Conservation (phyloP, 1,139 yeast species). For the Zygoascus sp. region DNA sequence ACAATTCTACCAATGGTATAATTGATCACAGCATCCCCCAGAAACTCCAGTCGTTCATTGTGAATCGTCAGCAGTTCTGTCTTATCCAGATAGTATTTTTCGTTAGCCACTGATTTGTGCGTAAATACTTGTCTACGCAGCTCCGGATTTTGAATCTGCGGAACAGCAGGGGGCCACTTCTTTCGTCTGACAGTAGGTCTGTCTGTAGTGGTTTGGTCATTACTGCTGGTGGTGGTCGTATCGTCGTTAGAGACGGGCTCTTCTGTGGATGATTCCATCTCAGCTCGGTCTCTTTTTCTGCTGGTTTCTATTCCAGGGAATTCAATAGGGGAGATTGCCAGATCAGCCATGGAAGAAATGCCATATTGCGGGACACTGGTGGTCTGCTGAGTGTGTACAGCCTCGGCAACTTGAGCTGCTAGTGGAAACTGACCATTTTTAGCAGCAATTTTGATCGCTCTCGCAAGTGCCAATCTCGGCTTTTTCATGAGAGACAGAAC, state of each 20-base stretch:
- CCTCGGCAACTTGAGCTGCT: conserved; percentile 40
- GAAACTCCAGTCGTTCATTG: conserved; percentile 87
- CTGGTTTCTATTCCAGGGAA: not conserved
- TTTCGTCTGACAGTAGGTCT: conserved; percentile 1
- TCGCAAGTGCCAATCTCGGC: conserved; percentile 56
- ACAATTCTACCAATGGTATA: conserved; percentile 65
- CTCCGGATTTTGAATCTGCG: conserved; percentile 56
- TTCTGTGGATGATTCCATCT: too few species aligned
- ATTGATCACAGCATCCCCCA: conserved; percentile 88
- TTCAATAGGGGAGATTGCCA: not conserved
- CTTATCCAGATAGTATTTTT: conserved; percentile 52
- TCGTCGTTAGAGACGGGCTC: too few species aligned
- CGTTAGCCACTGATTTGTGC: conserved; percentile 69
- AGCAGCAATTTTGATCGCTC: conserved; percentile 53
- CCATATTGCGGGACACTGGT: not conserved
- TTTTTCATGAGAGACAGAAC: conserved; percentile 40
- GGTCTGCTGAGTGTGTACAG: conserved; percentile 5
- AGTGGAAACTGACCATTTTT: conserved; percentile 44
- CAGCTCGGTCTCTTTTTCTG: too few species aligned
- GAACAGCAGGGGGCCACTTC: conserved; percentile 59
- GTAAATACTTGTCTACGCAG: conserved; percentile 70
- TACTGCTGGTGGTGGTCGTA: too few species aligned
- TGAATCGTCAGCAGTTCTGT: conserved; percentile 59
- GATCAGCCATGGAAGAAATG: not conserved
- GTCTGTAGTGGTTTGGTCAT: too few species aligned